Conservation (phyloP, 2,329 filamentous ascomycete genomes). For the Mycocentrospora acerina region DNA sequence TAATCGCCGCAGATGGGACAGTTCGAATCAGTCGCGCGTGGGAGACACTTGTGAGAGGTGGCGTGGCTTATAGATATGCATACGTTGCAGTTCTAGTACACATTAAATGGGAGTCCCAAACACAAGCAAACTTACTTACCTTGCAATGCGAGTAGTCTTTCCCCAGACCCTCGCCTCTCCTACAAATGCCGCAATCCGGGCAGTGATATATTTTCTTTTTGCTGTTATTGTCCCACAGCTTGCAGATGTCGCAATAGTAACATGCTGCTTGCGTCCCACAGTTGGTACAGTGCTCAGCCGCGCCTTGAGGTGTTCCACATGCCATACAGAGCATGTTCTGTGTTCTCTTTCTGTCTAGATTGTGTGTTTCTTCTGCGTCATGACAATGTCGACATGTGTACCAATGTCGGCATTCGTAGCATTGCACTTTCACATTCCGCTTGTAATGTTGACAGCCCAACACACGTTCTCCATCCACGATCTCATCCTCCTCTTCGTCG, state of each 20-base stretch:
- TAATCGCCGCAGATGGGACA: constrained; percentile 97
- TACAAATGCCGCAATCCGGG: constrained; percentile 91
- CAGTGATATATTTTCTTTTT: constrained; percentile 95
- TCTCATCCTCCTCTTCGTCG: constrained; percentile 53
- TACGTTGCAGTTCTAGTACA: constrained; percentile 67
- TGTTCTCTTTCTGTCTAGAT: constrained; percentile 77
- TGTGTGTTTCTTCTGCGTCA: constrained; percentile 77
- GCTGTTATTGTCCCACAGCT: constrained; percentile 93
- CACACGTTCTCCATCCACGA: constrained; percentile 47
- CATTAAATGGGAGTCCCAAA: constrained; percentile 21
- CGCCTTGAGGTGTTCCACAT: constrained; percentile 81
- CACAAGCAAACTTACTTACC: constrained; percentile 50
- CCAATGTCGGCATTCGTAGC: constrained; percentile 85
- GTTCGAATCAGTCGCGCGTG: constrained; percentile 89
- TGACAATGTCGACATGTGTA: constrained; percentile 96
- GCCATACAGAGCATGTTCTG: constrained; percentile 98
- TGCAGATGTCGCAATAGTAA: constrained; percentile 94
- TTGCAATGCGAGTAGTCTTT: constrained; percentile 99
- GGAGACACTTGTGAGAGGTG: constrained; percentile 87
- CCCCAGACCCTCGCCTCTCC: constrained; percentile 84
- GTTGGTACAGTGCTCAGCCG: constrained; percentile 72
- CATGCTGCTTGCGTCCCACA: constrained; percentile 78
- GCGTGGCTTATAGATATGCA: constrained; percentile 90
- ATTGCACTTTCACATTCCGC: constrained; percentile 94
- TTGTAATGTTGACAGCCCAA: constrained; percentile 92